A percentile compares a stretch with the other conserved stretches of the same genome.
These are phyloP conservation scores for Neurospora sp. DNA, from an alignment of 495 filamentous ascomycete genomes.

Conservation along the genomic window DNA sequence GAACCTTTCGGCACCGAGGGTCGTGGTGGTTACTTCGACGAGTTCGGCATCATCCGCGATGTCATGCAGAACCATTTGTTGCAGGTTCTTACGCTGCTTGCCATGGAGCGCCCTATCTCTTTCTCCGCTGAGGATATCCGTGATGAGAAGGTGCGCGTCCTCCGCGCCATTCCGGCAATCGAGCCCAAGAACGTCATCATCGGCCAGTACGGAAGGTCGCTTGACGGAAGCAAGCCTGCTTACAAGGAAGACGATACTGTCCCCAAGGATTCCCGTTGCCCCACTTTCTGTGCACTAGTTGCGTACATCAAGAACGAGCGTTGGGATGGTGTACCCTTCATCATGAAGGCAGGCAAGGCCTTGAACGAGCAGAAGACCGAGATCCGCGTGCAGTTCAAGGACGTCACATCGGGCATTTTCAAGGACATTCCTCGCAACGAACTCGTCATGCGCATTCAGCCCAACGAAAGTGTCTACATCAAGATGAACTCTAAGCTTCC, in stretches of 20 bases:
- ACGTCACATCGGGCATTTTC: slow-evolving; percentile 98
- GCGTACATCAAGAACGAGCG: slow-evolving; percentile 99
- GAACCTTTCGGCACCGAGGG: slow-evolving; percentile 99
- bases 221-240: slow-evolving; percentile 92
- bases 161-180: slow-evolving; percentile 86
- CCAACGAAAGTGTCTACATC: slow-evolving; percentile 98
- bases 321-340: slow-evolving; percentile 99
- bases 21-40: slow-evolving; percentile 97
- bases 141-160: slow-evolving; percentile 96
- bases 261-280: slow-evolving; percentile 92
- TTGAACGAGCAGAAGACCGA: slow-evolving; percentile 99
- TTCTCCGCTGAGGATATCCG: slow-evolving; percentile 98
- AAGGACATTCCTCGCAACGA: slow-evolving; percentile 99
- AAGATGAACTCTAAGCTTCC: slow-evolving; percentile 99
- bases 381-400: slow-evolving; percentile 98
- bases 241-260: slow-evolving; percentile 99
- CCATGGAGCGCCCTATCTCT: slow-evolving; percentile 97
- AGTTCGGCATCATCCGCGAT: slow-evolving; percentile 98
- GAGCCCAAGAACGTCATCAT: slow-evolving; percentile 99
- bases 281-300: slow-evolving; percentile 95
- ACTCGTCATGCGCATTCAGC: slow-evolving; percentile 97
- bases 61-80: slow-evolving; percentile 97
- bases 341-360: slow-evolving; percentile 98
- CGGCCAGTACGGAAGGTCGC: slow-evolving; percentile 92
- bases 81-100: slow-evolving; percentile 89